Evolutionary conservation across 371 early-diverging fungal genomes (phyloP), one percentile per base, ranked within the genome.

Genomic region (Mortierella sp.): DNA sequence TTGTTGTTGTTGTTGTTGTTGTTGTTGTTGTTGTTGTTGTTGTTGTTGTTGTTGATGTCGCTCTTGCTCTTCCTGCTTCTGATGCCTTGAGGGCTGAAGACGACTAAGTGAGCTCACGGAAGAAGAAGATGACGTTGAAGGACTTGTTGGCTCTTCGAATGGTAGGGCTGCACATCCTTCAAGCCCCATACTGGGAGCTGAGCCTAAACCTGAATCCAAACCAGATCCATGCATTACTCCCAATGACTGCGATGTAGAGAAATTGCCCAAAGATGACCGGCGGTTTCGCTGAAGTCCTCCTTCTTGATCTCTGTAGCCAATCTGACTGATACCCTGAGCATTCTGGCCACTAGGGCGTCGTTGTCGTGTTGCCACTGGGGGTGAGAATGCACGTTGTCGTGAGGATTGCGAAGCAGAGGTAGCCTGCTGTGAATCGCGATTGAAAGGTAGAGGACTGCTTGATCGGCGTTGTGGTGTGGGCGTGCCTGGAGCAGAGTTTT

Each of bases 91-190:
- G 15, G 53, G 64, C 17, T 65, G 66, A n/a, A 45, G 23, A 13
- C 75, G 68, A 49, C 55, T 56, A 23, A 59, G 34, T 0, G 75
- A 75, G 45, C 55, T 58, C 12, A 66, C 22, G n/a, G 70, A 69
- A 22, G 70, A 69, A 0, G 70, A 61, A 0, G 76, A 76, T 8
- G 71, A 62, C 42, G 64, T 61, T 8, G 73, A 66, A 8, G 80
- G 76, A 9, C 70, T 74, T 2, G 70, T 42, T 19, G 76, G 71
- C 29, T 70, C 76, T 19, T 70, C 76, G 32, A 61, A 66, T 5
- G 51, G 63, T 19, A 43, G 37, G 15, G 55, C 28, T 0, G 51
- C 47, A 26, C 49, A 61, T 22, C 53, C 23, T 40, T 62, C 67
- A 1, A 55, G 61, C 3, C 69, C 62, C 47, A 65, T 34, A 34